phyloP scores from a whole-genome alignment of 2,329 filamentous ascomycete species.

The Neonectria coccinea region DNA sequence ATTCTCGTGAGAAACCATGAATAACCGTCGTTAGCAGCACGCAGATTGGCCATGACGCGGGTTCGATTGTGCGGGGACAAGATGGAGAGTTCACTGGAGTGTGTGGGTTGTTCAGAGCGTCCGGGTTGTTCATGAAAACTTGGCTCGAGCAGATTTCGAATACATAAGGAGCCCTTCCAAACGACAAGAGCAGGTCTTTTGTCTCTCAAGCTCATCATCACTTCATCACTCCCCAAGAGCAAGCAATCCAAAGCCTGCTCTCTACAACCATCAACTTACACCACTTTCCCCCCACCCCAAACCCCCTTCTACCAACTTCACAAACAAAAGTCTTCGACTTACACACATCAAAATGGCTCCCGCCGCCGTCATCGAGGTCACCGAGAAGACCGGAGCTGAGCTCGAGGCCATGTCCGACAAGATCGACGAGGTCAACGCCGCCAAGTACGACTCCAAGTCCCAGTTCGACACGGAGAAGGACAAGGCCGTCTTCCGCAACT shows the following conservation, averaged over 20 bases:
- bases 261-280: constrained; percentile 4
- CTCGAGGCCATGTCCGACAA: constrained; percentile 64
- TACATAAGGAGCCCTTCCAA: constrained; percentile 24
- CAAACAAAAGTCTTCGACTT: constrained; percentile 24
- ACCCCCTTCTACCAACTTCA: constrained; percentile 8
- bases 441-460: constrained; percentile 65
- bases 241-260: constrained; percentile 4
- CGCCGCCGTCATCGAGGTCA: constrained; percentile 41
- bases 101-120: constrained; percentile 28
- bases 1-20: constrained; percentile 34
- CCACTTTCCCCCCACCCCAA: background rate
- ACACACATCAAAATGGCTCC: constrained; percentile 44
- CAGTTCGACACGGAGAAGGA: constrained; percentile 81
- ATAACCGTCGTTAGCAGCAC: constrained; percentile 36
- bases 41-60: constrained; percentile 40
- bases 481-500: constrained; percentile 84
- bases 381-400: constrained; percentile 40
- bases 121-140: constrained; percentile 29
- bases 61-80: constrained; percentile 36
- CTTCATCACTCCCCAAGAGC: constrained; percentile 20
- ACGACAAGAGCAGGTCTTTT: constrained; percentile 12
- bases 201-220: constrained; percentile 32
- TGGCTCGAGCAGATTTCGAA: constrained; percentile 14
- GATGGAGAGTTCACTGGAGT: constrained; percentile 28
- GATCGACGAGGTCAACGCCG: constrained; percentile 64